Percentiles rank a stretch among this genome's conserved stretches.
These are phyloP conservation scores for Hypoxylon fragiforme DNA, from an alignment of 495 filamentous ascomycete species.

Conservation along the genomic window DNA sequence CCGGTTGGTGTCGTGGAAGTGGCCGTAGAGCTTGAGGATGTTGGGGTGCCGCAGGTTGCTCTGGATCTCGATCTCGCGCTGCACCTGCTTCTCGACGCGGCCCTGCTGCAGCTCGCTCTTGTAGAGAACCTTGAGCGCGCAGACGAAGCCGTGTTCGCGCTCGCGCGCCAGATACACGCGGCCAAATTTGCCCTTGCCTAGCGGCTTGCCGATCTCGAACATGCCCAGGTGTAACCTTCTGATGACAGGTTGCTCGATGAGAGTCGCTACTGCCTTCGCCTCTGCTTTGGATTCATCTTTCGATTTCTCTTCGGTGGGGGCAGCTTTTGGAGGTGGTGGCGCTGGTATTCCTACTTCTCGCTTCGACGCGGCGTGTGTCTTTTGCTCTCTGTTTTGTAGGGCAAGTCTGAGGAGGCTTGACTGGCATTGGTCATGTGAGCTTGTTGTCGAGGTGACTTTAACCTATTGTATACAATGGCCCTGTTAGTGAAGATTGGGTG, in stretches of 20 bases:
- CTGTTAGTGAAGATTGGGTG: no score
- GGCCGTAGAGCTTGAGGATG: constrained; percentile 89
- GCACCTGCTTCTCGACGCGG: constrained; percentile 90
- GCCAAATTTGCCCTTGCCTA: constrained; percentile 97
- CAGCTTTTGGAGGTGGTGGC: no score
- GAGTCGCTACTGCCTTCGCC: constrained; percentile 46
- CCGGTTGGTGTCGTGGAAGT: constrained; percentile 96
- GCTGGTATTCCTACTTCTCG: no score
- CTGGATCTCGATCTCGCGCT: constrained; percentile 97
- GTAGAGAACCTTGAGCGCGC: constrained; percentile 94
- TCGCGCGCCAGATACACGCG: constrained; percentile 95
- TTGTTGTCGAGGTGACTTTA: no score
- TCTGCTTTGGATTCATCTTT: constrained; percentile 63
- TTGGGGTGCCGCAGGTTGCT: constrained; percentile 95
- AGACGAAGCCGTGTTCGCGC: constrained; percentile 85
- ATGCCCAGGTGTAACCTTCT: constrained; percentile 93
- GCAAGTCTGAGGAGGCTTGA: no score
- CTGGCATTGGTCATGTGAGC: no score
- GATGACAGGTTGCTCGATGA: constrained; percentile 63
- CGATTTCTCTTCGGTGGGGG: no score
- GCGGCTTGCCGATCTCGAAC: constrained; percentile 96
- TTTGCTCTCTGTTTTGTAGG: no score
- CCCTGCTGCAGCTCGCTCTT: constrained; percentile 91
- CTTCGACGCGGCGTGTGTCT: no score
- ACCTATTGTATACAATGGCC: no score